Evolutionary conservation across 257 asterid species (phyloP).

Genomic region (Fraxinus quadrangulata): DNA sequence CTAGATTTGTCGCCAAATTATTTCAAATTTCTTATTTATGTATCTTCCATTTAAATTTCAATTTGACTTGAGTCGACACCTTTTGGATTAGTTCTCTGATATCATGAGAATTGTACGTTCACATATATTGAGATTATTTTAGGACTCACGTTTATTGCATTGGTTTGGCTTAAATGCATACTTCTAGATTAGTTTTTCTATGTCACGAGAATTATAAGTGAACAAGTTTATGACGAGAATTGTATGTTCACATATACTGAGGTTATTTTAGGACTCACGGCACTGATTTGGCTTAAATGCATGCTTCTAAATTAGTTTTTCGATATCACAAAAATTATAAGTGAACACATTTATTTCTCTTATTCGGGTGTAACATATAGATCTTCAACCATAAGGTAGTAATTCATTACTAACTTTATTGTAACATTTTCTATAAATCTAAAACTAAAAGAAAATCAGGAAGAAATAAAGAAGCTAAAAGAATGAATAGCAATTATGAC

Average conservation of each 20-base stretch:
- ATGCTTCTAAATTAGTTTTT: neutral
- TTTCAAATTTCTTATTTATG: conserved; percentile 18
- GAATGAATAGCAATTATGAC: neutral
- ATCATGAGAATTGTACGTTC: neutral
- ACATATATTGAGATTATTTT: neutral
- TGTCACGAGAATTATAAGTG: too few species aligned
- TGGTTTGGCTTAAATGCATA: too few species aligned
- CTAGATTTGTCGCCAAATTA: conserved; percentile 28
- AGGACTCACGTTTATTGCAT: too few species aligned
- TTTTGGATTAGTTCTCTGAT: too few species aligned
- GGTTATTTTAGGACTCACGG: neutral
- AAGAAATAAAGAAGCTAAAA: too few species aligned
- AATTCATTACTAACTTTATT: too few species aligned
- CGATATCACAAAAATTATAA: too few species aligned
- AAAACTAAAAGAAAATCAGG: too few species aligned
- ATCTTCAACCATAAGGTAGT: neutral
- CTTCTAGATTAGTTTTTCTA: too few species aligned
- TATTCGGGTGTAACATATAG: too few species aligned
- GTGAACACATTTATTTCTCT: too few species aligned
- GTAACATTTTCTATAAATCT: neutral
- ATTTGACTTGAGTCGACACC: neutral
- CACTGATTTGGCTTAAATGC: neutral
- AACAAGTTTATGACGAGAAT: too few species aligned
- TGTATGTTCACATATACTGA: neutral
- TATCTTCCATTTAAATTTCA: neutral